These are phyloP conservation scores for Macrotyloma uniflorum DNA, from an alignment of 306 rosid genomes.

Conservation along the genomic window DNA sequence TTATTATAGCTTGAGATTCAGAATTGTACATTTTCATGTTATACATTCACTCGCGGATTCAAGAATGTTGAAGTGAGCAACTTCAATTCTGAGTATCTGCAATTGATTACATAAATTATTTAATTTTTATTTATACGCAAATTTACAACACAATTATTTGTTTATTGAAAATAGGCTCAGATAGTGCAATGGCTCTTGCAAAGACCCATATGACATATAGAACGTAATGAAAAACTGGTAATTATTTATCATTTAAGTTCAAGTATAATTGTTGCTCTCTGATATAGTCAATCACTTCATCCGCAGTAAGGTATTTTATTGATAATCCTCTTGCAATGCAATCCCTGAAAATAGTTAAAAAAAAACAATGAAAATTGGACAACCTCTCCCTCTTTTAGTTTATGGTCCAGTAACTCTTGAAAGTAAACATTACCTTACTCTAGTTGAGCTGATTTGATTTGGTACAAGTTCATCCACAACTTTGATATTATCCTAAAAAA, in stretches of 20 bases:
- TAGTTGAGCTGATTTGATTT: constrained; percentile 87
- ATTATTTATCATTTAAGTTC: constrained; percentile 47
- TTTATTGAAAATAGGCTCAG: constrained; percentile 38
- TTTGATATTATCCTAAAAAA: constrained; percentile 68
- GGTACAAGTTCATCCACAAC: constrained; percentile 77
- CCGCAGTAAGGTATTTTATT: constrained; percentile 73
- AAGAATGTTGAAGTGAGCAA: neutral
- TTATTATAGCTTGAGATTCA: too few relatives aligned
- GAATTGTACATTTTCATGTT: too few relatives aligned
- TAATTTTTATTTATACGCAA: neutral
- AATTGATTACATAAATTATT: neutral
- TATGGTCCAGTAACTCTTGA: neutral
- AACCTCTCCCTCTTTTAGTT: neutral
- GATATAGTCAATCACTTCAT: constrained; percentile 79
- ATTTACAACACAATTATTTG: neutral
- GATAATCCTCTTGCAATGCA: constrained; percentile 89
- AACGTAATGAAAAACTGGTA: neutral
- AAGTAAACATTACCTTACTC: constrained; percentile 60
- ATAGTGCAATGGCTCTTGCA: neutral
- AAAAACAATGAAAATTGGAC: neutral
- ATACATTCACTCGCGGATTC: neutral
- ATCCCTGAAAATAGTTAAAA: constrained; percentile 57
- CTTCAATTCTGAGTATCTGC: neutral
- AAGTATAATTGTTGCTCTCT: constrained; percentile 53
- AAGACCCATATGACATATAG: neutral